Evolutionary conservation across 139 green algal species (phyloP).

Genomic region (Coelastrella sp.): DNA sequence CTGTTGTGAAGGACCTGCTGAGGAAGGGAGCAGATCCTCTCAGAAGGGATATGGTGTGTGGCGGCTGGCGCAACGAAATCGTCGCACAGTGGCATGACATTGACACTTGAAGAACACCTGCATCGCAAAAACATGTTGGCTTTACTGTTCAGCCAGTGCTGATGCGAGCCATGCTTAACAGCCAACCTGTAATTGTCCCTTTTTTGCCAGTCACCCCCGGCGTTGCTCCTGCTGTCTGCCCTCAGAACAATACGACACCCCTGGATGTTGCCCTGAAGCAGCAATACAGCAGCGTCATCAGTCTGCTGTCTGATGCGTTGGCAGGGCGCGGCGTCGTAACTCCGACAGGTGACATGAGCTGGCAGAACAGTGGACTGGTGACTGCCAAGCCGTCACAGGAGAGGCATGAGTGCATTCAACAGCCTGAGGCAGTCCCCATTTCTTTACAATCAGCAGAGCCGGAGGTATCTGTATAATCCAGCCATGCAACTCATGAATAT

Average conservation of each 20-base stretch:
- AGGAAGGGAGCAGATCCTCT: constrained; percentile 26
- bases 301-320: constrained; percentile 23
- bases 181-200: too few relatives aligned
- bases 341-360: constrained; percentile 25
- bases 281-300: not conserved
- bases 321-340: constrained; percentile 7
- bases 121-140: too few relatives aligned
- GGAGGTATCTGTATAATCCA: too few relatives aligned
- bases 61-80: not conserved
- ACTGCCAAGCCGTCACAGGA: not conserved
- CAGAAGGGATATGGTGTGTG: constrained; percentile 42
- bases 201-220: too few relatives aligned
- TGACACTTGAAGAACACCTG: too few relatives aligned
- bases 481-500: too few relatives aligned
- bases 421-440: too few relatives aligned
- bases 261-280: constrained; percentile 27
- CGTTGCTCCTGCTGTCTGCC: too few relatives aligned
- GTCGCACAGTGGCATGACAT: not conserved
- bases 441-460: too few relatives aligned
- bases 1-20: constrained; percentile 61
- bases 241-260: constrained; percentile 17
- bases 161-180: too few relatives aligned
- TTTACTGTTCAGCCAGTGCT: too few relatives aligned
- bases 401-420: too few relatives aligned
- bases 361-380: not conserved